Percentiles rank a stretch among this genome's conserved stretches.
These are phyloP conservation scores for Taiozyma onychis DNA, from an alignment of 1,139 yeast species.

Conservation along the genomic window DNA sequence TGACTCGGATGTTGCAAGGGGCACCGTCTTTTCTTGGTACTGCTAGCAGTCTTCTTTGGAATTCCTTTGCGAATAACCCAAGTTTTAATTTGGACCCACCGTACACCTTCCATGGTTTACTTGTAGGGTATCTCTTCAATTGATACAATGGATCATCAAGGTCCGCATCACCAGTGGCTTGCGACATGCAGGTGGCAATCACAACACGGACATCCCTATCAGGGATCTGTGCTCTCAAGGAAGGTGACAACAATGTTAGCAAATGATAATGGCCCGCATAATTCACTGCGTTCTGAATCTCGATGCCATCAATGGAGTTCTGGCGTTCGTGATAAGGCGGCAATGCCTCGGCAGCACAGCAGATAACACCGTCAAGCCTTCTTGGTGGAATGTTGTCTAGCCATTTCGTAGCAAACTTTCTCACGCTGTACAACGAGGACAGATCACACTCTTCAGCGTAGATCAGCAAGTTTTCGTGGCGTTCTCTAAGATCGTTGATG, in stretches of 20 bases:
- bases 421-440: slow-evolving; percentile 64
- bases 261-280: slow-evolving; percentile 79
- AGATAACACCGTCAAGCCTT: slow-evolving; percentile 79
- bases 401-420: slow-evolving; percentile 94
- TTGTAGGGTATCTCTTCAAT: slow-evolving; percentile 51
- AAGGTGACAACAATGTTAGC: slow-evolving; percentile 71
- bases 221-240: slow-evolving; percentile 83
- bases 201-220: slow-evolving; percentile 88
- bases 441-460: slow-evolving; percentile 89
- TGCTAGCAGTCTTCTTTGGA: slow-evolving; percentile 54
- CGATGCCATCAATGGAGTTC: slow-evolving; percentile 76
- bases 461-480: slow-evolving; percentile 64
- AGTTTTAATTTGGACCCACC: slow-evolving; percentile 79
- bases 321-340: slow-evolving; percentile 63
- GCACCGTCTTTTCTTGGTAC: slow-evolving; percentile 46
- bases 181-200: slow-evolving; percentile 69
- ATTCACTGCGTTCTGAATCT: slow-evolving; percentile 76
- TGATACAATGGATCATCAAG: slow-evolving; percentile 64
- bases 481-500: slow-evolving; percentile 68
- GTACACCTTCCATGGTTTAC: slow-evolving; percentile 67
- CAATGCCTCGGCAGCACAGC: slow-evolving; percentile 79
- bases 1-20: slow-evolving; percentile 65
- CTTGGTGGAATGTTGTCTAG: slow-evolving; percentile 87
- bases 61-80: slow-evolving; percentile 67
- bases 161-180: slow-evolving; percentile 65